phyloP scores from a whole-genome alignment of 139 green algal species.

The Chlorella sp. region DNA sequence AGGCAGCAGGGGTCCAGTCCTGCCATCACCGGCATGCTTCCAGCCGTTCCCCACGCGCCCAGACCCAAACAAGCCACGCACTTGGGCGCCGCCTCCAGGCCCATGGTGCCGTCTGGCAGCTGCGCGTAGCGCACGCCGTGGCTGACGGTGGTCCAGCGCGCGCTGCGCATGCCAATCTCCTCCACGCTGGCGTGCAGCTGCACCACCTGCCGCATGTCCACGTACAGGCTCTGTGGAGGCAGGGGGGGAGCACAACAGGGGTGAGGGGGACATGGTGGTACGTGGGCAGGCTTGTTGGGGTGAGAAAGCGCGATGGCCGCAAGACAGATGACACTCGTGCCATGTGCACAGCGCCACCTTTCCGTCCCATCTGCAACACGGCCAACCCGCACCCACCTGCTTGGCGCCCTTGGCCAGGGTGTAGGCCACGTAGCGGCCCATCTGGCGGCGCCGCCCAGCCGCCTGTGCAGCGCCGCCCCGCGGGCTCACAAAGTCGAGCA shows the following conservation, averaged over 20 bases:
- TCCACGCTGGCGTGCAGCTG: constrained; percentile 63
- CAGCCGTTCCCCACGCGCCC: too few relatives aligned
- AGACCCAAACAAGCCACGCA: neutral
- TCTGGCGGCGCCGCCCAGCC: too few relatives aligned
- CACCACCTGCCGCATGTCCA: constrained; percentile 64
- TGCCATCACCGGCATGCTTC: too few relatives aligned
- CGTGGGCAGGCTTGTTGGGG: too few relatives aligned
- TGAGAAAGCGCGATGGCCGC: too few relatives aligned
- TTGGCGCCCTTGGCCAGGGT: neutral
- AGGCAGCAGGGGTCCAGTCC: too few relatives aligned
- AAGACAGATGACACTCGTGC: neutral
- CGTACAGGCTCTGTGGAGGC: constrained; percentile 53
- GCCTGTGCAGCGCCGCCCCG: too few relatives aligned
- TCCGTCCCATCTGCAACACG: too few relatives aligned
- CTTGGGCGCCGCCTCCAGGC: constrained; percentile 6
- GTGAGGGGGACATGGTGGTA: too few relatives aligned
- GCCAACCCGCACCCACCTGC: neutral
- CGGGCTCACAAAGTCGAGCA: too few relatives aligned
- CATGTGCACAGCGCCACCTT: too few relatives aligned
- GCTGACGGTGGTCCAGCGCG: constrained; percentile 52
- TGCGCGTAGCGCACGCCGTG: constrained; percentile 8
- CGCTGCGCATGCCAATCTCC: constrained; percentile 54
- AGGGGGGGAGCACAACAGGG: neutral
- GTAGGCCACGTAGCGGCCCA: too few relatives aligned
- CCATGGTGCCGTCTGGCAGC: neutral